Percentiles rank a stretch among this genome's conserved stretches.
Conservation (phyloP, 768 basidiomycete genomes). For the Phanerochaete carnosa region DNA sequence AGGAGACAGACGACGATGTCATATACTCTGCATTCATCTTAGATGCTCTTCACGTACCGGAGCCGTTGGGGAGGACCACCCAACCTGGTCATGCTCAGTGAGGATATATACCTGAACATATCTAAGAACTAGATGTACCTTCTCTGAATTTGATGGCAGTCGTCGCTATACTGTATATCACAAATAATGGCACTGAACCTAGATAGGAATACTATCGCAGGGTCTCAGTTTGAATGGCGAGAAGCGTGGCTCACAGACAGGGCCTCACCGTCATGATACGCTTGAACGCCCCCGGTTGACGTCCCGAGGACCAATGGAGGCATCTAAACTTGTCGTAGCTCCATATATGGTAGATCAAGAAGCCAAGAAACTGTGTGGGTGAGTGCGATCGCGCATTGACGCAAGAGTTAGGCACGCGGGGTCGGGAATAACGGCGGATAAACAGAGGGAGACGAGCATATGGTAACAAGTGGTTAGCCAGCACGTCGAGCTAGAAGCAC, state of each 20-base stretch:
- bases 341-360: conserved; percentile 77
- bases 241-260: conserved; percentile 9
- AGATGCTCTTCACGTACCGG: conserved; percentile 27
- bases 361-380: conserved; percentile 49
- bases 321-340: conserved; percentile 75
- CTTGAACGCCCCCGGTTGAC: conserved; percentile 83
- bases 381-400: neutral
- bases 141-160: conserved; percentile 69
- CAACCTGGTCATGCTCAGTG: conserved; percentile 2
- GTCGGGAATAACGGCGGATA: conserved; percentile 7
- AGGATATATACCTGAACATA: conserved; percentile 11
- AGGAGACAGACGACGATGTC: neutral
- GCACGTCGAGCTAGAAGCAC: neutral
- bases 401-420: neutral
- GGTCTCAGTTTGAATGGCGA: neutral
- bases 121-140: conserved; percentile 40
- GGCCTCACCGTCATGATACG: conserved; percentile 87
- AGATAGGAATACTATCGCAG: conserved; percentile 71
- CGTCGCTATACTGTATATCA: conserved; percentile 60
- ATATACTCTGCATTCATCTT: neutral
- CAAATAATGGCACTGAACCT: conserved; percentile 61
- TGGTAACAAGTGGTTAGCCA: neutral
- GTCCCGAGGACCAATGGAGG: conserved; percentile 68
- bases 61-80: conserved; percentile 23
- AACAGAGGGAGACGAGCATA: neutral